Base-by-base conservation (phyloP, 768 basidiomycete species). In the Candolleomyces efflorescens region DNA sequence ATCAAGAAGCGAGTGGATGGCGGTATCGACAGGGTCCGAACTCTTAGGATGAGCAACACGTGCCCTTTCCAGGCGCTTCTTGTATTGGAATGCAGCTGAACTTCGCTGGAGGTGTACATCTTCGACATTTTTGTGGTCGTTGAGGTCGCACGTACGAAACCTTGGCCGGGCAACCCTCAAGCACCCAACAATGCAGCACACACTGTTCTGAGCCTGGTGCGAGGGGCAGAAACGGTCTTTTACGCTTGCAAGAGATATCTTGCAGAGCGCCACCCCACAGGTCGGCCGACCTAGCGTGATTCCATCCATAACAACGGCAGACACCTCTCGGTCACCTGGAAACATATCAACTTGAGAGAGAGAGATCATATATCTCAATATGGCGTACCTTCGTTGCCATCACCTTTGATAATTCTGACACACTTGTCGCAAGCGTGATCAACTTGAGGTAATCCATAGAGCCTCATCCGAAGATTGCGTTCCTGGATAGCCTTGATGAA, bases 221-320 rank as follows among this genome's bases (percentile, higher is more conserved):
- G 37, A 20, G 1, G 10, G 41, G 41, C 62, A 63, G 52, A 61
- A 63, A 27, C 56, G 60, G 10, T 47, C 38, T 17, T 51, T 53
- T 37, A 56, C 59, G 41, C 27, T 61, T 13, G 54, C 48, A 15
- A 61, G 36, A n/a, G 62, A 57, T 12, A 15, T 20, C 6, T 18
- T 61, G 49, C 62, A 63, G 39, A 56, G 56, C 20, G 49, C 45
- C 11, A 59, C 57, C n/a, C 52, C 50, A 47, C 62, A 63, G 27
- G 57, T 59, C 3, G 62, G 62, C 2, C 56, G 56, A 3, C 62
- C 62, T 10, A 63, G 11, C 5, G 60, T 55, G 18, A 59, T 36
- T 15, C 64, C 64, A 54, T 65, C 62, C 6, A 62, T 62, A 10
- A 65, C 64, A 18, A 58, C 60, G 41, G 58, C 62, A 32, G 37